Base-by-base conservation (phyloP, 805 yeast genomes). In the Spathaspora passalidarum region DNA sequence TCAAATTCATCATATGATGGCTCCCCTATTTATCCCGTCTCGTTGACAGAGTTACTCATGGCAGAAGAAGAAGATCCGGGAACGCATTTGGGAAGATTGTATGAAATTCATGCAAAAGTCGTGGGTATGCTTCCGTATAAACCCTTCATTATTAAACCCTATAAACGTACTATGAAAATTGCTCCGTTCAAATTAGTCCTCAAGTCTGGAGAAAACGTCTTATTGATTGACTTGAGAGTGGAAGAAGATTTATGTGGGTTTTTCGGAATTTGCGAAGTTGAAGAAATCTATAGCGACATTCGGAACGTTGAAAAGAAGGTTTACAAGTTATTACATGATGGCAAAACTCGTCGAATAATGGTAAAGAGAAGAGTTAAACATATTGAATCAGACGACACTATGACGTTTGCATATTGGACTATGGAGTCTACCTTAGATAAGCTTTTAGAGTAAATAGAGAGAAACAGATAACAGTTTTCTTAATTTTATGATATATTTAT, bases 121-220 rank as follows among this genome's bases (percentile, higher is more conserved):
- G 36, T 25, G 10, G 59, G 59, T 3, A 40, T 52, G 25, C 11
- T 49, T 5, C 65, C 67, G 1, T 21, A 35, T 18, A 40, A 46
- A 11, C 54, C 56, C 11, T 55, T 65, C 18, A 47, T 63, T 3
- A 52, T 66, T 13, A 63, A 63, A 40, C 70, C 69, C 2, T 63
- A 47, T 32, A 51, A 53, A 8, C 51, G 69, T 21, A 62, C 70
- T 2, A 37, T 65, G 21, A 65, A 65, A 35, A 46, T 60, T 1
- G 52, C 61, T 1, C 49, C 47, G 17, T 59, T 66, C 42, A 59
- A 57, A 34, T 40, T 67, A 1, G 42, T 50, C 7, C 44, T 66
- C 9, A 29, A 46, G 7, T 25, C 19, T 3, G 6, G 14, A 9
- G 6, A 9, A 18, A 18, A 38, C 3, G 38, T 34, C 23, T 10